phyloP scores from a whole-genome alignment of 495 filamentous ascomycete species.

The Chaetomium fimeti region DNA sequence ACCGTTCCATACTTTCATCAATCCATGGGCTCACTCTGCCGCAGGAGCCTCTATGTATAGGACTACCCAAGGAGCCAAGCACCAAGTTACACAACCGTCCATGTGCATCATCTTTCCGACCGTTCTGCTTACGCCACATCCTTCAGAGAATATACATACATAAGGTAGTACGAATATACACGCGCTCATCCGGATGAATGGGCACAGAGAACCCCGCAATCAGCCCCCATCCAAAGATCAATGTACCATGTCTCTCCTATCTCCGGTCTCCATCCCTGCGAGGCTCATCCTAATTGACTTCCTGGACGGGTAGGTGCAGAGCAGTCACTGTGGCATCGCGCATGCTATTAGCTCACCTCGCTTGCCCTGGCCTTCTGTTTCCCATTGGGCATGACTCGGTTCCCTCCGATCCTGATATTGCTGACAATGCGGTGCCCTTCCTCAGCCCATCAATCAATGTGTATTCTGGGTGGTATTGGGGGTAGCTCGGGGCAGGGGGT shows the following conservation, averaged over 20 bases:
- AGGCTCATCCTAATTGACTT: constrained; percentile 5
- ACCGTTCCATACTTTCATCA: background rate
- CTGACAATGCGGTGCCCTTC: background rate
- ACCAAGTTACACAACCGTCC: background rate
- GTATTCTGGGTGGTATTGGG: background rate
- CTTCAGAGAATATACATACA: too few relatives aligned
- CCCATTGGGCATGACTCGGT: constrained; percentile 3
- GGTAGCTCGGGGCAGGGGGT: background rate
- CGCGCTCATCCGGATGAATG: background rate
- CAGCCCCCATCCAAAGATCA: constrained; percentile 9
- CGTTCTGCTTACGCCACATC: background rate
- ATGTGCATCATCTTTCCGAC: background rate
- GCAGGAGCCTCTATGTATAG: background rate
- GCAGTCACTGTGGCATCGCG: constrained; percentile 5
- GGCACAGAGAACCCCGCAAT: background rate
- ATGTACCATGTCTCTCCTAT: background rate
- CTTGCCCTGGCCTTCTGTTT: background rate
- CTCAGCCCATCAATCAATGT: background rate
- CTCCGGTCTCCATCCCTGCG: background rate
- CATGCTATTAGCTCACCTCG: background rate
- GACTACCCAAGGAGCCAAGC: background rate
- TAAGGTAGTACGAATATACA: too few relatives aligned
- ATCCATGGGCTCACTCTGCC: background rate
- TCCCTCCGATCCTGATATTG: background rate
- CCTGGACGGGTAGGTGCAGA: constrained; percentile 27